Conservation (phyloP, 2,329 filamentous ascomycete species). For the Microcyclosporella mali region DNA sequence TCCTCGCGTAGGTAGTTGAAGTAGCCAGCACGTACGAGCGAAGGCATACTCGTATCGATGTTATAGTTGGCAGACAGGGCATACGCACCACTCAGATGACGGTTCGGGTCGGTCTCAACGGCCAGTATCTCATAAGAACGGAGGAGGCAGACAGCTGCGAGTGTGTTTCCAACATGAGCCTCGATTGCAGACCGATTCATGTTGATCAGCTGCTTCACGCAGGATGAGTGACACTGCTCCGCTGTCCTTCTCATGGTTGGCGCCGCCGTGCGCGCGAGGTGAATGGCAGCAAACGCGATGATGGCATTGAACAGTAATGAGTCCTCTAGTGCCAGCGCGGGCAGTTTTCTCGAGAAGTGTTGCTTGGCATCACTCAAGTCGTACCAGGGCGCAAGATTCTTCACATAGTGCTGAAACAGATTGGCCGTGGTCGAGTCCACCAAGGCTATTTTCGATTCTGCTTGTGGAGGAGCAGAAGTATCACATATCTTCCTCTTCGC, state of each 20-base stretch:
- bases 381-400: constrained; percentile 6
- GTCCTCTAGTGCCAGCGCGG: constrained; percentile 1
- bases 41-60: not conserved
- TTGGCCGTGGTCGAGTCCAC: not conserved
- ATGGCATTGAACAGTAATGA: constrained; percentile 7
- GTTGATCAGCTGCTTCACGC: constrained; percentile 2
- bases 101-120: constrained; percentile 6
- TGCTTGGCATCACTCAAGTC: constrained; percentile 7
- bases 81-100: constrained; percentile 7
- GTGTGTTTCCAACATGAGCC: not conserved
- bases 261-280: constrained; percentile 1
- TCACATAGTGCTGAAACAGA: constrained; percentile 7
- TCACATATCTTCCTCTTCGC: not conserved
- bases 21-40: constrained; percentile 6
- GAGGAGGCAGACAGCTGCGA: constrained; percentile 6
- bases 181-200: not conserved
- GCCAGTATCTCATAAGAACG: constrained; percentile 8
- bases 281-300: constrained; percentile 7
- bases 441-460: not conserved
- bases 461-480: not conserved
- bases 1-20: constrained; percentile 9
- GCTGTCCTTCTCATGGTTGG: constrained; percentile 1
- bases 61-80: constrained; percentile 1
- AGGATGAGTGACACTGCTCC: constrained; percentile 1
- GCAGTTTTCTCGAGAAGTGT: constrained; percentile 2